Conservation (phyloP, 768 basidiomycete genomes). For the Mycena rebaudengoi region DNA sequence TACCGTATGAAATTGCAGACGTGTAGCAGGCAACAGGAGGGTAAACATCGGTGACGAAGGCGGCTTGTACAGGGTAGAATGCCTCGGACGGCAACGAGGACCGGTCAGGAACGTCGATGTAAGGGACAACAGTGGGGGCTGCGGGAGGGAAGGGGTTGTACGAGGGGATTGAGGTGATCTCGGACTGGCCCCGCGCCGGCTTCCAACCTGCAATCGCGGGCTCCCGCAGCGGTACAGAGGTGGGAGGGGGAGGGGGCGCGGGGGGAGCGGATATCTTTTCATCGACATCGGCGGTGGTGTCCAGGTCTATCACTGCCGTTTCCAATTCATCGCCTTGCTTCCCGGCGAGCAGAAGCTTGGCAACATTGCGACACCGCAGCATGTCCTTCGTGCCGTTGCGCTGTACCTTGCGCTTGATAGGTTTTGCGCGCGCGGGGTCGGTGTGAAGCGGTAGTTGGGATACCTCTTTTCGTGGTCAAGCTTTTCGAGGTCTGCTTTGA, state of each 20-base stretch:
- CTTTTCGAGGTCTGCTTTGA: slow-evolving; percentile 62
- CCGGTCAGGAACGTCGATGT: too few species aligned
- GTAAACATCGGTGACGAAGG: too few species aligned
- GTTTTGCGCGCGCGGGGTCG: slow-evolving; percentile 51
- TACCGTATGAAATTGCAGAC: too few species aligned
- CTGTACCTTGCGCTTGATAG: slow-evolving; percentile 59
- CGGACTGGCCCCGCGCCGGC: too few species aligned
- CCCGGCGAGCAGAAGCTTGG: slow-evolving; percentile 58
- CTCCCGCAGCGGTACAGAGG: neutral
- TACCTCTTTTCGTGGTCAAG: slow-evolving; percentile 54
- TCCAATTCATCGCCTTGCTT: slow-evolving; percentile 59
- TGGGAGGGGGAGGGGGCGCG: neutral
- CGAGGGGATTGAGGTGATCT: too few species aligned
- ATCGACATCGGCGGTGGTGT: slow-evolving; percentile 14
- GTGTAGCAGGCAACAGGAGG: too few species aligned
- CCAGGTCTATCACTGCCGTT: slow-evolving; percentile 49
- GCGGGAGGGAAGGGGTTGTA: too few species aligned
- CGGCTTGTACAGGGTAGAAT: too few species aligned
- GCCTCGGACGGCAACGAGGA: too few species aligned
- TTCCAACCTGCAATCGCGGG: too few species aligned
- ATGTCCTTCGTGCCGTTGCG: slow-evolving; percentile 58
- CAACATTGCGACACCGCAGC: slow-evolving; percentile 58
- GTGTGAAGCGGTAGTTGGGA: slow-evolving; percentile 65
- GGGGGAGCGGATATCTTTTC: neutral
- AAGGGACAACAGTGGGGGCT: too few species aligned